A percentile compares a stretch with the other conserved stretches of the same genome.
These are phyloP conservation scores for Uronychia binucleata DNA, from an alignment of 73 alveolate species.

Conservation along the genomic window DNA sequence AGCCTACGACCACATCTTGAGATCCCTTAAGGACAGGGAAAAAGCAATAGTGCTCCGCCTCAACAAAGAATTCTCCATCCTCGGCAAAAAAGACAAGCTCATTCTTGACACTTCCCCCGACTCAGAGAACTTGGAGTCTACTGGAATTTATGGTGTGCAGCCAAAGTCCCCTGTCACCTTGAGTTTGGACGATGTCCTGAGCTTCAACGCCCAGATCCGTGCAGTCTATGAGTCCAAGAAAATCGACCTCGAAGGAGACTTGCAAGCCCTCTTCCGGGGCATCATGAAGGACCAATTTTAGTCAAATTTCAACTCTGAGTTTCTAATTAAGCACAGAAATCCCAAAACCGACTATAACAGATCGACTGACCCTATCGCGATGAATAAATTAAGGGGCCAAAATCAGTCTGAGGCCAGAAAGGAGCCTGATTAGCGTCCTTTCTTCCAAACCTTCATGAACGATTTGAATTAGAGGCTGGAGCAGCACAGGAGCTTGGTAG, in stretches of 20 bases:
- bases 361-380: not conserved
- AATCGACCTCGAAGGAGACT: not conserved
- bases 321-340: not conserved
- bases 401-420: slow-evolving; percentile 8
- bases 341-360: not conserved
- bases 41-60: slow-evolving; percentile 11
- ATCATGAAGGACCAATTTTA: not conserved
- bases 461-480: not conserved
- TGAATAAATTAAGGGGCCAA: not conserved
- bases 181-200: slow-evolving; percentile 4
- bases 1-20: slow-evolving; percentile 33
- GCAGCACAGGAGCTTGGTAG: not conserved
- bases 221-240: not conserved
- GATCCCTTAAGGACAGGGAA: slow-evolving; percentile 21
- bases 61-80: slow-evolving; percentile 1
- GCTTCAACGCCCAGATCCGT: slow-evolving; percentile 2
- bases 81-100: slow-evolving; percentile 32
- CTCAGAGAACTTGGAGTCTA: slow-evolving; percentile 23
- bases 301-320: not conserved
- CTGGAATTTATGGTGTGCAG: not conserved
- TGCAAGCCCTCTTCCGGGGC: not conserved
- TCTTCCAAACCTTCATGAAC: not conserved
- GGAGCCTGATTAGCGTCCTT: not conserved
- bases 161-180: slow-evolving; percentile 9
- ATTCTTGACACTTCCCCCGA: slow-evolving; percentile 21